Evolutionary conservation across 176 grass and related monocot genomes (phyloP), one percentile per base, ranked within the genome.

Genomic region (Oryza coarctata): DNA sequence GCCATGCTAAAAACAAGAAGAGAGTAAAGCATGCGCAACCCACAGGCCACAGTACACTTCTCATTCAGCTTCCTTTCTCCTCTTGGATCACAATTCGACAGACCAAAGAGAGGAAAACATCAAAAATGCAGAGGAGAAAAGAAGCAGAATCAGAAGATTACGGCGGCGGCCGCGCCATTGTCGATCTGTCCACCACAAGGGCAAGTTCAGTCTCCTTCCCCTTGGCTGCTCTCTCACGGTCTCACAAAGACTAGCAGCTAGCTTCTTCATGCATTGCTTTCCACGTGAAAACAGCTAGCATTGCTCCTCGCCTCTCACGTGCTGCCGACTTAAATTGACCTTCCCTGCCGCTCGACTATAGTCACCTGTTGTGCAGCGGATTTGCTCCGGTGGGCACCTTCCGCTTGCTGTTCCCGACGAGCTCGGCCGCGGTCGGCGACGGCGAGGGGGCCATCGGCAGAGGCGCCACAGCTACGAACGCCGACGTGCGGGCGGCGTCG

Each of bases 331-430:
- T 5, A 55, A 6, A 18, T 1, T 22, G 47, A 38, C 72, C 29
- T 65, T 63, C 22, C 18, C 20, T 2, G 6, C 63, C 11, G 31
- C 38, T 63, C 36, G 3, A 12, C 26, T n/a, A 30, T 13, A 5
- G 49, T 91, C 86, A 87, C 82, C 92, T 36, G 78, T 94, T 94
- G 83, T 94, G 92, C 66, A 94, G 79, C 22, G 83, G 92, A 79
- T 94, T 94, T 20, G 92, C 2, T 18, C 92, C 92, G 6, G 89
- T 87, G n/a, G 89, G 92, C 44, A 85, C 80, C 1, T 0, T 0
- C 82, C 92, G 87, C 73, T 94, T 92, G 61, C 71, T 67, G 63
- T 89, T 81, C 0, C 28, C 52, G 12, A 74, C 18, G 32, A 81
- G 2, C 66, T 31, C 85, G 40, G 57, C 71, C 18, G n/a, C 81